Evolutionary conservation across 1,284 basidiomycete species (phyloP).

Genomic region (Puccinia triticina): DNA sequence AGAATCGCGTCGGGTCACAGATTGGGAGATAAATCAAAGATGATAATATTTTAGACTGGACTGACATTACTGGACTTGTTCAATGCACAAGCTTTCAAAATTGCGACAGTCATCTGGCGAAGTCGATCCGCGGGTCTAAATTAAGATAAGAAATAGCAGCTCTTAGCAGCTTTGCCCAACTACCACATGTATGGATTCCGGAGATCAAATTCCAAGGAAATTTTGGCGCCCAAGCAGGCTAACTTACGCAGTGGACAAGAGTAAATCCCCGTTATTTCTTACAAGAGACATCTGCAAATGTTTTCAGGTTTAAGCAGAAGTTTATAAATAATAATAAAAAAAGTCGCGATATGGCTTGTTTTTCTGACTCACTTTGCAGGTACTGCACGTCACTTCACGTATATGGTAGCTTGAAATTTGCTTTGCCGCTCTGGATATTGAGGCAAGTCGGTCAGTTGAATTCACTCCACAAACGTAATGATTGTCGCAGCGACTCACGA

Average conservation of each 20-base stretch:
- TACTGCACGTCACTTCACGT: neutral
- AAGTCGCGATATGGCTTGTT: neutral
- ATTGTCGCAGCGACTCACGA: neutral
- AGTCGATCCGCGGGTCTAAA: neutral
- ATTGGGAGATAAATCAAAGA: neutral
- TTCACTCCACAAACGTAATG: neutral
- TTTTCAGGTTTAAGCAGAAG: neutral
- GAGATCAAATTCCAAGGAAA: neutral
- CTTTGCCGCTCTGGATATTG: neutral
- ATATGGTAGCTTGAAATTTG: neutral
- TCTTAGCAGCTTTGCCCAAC: neutral
- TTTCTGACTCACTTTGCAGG: slow-evolving; percentile 2
- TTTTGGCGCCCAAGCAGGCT: neutral
- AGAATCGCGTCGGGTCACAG: neutral
- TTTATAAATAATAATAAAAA: neutral
- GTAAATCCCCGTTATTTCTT: neutral
- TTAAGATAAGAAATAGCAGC: neutral
- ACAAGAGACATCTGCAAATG: slow-evolving; percentile 2
- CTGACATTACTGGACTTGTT: slow-evolving; percentile 14
- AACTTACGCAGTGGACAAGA: neutral
- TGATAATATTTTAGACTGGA: neutral
- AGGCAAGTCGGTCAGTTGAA: neutral
- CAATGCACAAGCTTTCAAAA: neutral
- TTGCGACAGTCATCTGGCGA: neutral
- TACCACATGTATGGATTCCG: neutral